Evolutionary conservation across 257 asterid genomes (phyloP), one percentile per base, ranked within the genome.

Genomic region (Ilex asprella): DNA sequence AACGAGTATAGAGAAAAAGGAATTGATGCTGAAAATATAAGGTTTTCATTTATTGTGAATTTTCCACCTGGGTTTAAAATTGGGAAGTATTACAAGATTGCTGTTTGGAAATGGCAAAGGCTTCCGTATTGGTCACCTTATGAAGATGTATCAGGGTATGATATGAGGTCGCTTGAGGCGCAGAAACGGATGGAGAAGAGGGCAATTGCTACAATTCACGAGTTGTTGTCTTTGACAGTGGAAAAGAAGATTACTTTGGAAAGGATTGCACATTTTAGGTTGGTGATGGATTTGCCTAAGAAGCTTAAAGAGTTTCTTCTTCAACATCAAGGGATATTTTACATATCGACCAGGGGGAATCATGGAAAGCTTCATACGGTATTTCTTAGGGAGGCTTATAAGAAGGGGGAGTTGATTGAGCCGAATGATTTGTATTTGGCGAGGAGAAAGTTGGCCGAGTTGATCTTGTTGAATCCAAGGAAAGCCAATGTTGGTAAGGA

Each of bases 61-160:
- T 90, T 90, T 16, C 97, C 97, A 10, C 96, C 96, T 0, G 96
- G 95, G 39, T 90, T 87, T 53, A 90, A 84, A 86, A 82, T 84
- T 35, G 95, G 96, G 11, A 90, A 85, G 82, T 83, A 85, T 72
- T 85, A 78, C 75, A 87, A 78, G 79, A 90, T 85, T 44, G 96
- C 95, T 0, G 81, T 90, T 30, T 87, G 97, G 97, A 87, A 90
- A 44, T 87, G 97, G 97, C 96, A 90, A 81, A 84, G 96, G 80
- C 62, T 87, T 70, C 97, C 97, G 3, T 90, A 90, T 65, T 90
- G 97, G 96, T 90, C 95, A 4, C 97, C 97, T 0, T 87, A 87
- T 52, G 97, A 87, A 73, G 84, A 90, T 58, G 70, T 85, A 13
- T 85, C 89, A 0, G 92, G 90, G 55, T 87, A 85, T 46, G 97